A percentile compares a stretch with the other conserved stretches of the same genome.
These are phyloP conservation scores for Xerocomus cyaneibrunnescens DNA, from an alignment of 1,284 basidiomycete genomes.

Conservation along the genomic window DNA sequence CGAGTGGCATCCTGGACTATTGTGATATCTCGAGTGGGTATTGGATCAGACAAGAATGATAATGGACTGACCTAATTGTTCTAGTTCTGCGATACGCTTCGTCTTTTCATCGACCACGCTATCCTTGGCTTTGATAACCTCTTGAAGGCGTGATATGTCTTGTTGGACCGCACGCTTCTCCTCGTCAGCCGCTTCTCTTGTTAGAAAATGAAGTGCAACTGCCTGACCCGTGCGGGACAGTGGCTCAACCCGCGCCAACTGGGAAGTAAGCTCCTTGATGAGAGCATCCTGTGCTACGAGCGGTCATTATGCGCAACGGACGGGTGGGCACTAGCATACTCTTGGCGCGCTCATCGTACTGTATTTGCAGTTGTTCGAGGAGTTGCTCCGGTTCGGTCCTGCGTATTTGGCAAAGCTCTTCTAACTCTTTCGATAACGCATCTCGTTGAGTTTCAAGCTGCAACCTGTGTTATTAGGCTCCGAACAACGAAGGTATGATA, in stretches of 20 bases:
- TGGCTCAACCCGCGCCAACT: conserved; percentile 53
- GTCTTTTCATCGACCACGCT: conserved; percentile 46
- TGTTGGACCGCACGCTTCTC: conserved; percentile 56
- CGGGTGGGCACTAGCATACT: conserved; percentile 38
- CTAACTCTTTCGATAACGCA: conserved; percentile 50
- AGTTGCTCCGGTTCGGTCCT: conserved; percentile 62
- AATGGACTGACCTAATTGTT: conserved; percentile 44
- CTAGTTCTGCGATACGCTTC: conserved; percentile 44
- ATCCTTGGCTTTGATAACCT: conserved; percentile 45
- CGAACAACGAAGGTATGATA: neutral
- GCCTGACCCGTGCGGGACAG: conserved; percentile 49
- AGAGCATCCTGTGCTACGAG: conserved; percentile 54
- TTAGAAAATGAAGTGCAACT: conserved; percentile 61
- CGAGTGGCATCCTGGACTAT: conserved; percentile 48
- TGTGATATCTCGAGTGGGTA: conserved; percentile 7
- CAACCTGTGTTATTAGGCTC: conserved; percentile 2
- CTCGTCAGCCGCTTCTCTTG: conserved; percentile 68
- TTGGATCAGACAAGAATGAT: neutral
- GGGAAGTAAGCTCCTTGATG: conserved; percentile 55
- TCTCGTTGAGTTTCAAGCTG: conserved; percentile 49
- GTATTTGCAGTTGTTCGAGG: conserved; percentile 45
- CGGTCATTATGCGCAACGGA: conserved; percentile 5
- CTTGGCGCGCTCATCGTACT: conserved; percentile 50
- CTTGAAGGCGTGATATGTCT: conserved; percentile 48
- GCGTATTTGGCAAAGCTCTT: conserved; percentile 56